Conservation (phyloP, 2,329 filamentous ascomycete species). For the Aaosphaeria arxii region DNA sequence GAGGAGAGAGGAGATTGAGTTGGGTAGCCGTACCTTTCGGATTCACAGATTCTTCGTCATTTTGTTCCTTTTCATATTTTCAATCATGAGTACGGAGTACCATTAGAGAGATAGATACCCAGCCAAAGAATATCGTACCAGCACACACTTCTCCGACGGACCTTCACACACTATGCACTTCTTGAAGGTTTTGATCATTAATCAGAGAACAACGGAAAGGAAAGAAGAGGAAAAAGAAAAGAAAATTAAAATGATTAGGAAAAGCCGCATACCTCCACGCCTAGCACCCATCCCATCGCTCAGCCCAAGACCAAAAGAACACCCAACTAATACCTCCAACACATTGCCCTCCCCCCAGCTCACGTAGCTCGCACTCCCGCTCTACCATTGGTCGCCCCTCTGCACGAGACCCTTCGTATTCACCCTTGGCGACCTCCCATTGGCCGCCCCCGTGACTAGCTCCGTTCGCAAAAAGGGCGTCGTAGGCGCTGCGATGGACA, state of each 20-base stretch:
- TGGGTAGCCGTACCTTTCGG: not conserved
- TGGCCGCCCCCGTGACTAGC: not conserved
- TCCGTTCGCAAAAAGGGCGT: constrained; percentile 1
- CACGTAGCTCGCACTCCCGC: not conserved
- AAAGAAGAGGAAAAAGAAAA: too few species aligned
- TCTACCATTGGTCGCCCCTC: not conserved
- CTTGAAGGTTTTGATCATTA: too few species aligned
- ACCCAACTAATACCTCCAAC: not conserved
- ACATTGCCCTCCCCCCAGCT: not conserved
- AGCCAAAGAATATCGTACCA: not conserved
- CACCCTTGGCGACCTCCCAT: not conserved
- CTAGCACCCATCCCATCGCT: not conserved
- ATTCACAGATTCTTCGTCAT: not conserved
- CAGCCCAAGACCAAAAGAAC: not conserved
- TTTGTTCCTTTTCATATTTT: not conserved
- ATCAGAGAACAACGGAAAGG: too few species aligned
- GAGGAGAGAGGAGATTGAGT: not conserved
- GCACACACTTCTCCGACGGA: not conserved
- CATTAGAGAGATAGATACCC: too few species aligned
- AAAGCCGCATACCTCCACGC: too few species aligned
- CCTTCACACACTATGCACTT: not conserved
- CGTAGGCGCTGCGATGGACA: constrained; percentile 1
- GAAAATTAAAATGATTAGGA: too few species aligned
- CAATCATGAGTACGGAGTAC: not conserved
- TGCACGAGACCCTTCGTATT: too few species aligned